Evolutionary conservation across 192 early-diverging fungal genomes (phyloP).

Genomic region (Geranomyces variabilis): DNA sequence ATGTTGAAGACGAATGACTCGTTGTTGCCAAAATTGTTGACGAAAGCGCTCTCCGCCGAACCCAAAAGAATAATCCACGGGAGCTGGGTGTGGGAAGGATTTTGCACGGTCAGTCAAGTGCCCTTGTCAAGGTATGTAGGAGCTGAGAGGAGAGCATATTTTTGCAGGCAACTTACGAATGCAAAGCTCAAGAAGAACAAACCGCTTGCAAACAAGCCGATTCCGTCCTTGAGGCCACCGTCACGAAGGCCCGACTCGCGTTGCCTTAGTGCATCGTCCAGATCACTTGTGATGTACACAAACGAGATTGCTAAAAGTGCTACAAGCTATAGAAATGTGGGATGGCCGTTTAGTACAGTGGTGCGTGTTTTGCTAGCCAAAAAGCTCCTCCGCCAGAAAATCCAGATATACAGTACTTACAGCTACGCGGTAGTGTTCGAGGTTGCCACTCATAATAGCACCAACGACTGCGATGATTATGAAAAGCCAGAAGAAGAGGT

Average conservation of each 20-base stretch:
- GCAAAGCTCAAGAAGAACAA: conserved; percentile 40
- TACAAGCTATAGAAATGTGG: conserved; percentile 27
- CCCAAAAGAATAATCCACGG: conserved; percentile 40
- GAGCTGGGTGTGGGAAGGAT: conserved; percentile 19
- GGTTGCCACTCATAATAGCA: conserved; percentile 10
- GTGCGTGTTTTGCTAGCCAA: background rate
- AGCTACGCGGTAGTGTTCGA: conserved; percentile 31
- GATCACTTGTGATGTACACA: conserved; percentile 30
- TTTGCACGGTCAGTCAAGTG: too few relatives aligned
- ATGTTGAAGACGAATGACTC: conserved; percentile 17
- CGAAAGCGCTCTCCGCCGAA: conserved; percentile 13
- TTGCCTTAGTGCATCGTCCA: conserved; percentile 12
- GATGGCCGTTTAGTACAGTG: background rate
- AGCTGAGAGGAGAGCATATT: too few relatives aligned
- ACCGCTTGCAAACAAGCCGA: conserved; percentile 27
- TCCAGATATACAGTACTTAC: conserved; percentile 27
- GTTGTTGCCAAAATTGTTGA: conserved; percentile 4
- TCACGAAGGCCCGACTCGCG: background rate
- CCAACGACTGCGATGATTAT: conserved; percentile 20
- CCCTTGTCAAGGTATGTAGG: too few relatives aligned
- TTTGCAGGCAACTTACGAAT: conserved; percentile 30
- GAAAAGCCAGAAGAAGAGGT: conserved; percentile 34
- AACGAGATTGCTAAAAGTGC: conserved; percentile 39
- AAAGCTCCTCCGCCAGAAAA: too few relatives aligned
- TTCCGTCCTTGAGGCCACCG: background rate